Evolutionary conservation across 495 filamentous ascomycete genomes (phyloP).

Genomic region (Thozetella sp.): DNA sequence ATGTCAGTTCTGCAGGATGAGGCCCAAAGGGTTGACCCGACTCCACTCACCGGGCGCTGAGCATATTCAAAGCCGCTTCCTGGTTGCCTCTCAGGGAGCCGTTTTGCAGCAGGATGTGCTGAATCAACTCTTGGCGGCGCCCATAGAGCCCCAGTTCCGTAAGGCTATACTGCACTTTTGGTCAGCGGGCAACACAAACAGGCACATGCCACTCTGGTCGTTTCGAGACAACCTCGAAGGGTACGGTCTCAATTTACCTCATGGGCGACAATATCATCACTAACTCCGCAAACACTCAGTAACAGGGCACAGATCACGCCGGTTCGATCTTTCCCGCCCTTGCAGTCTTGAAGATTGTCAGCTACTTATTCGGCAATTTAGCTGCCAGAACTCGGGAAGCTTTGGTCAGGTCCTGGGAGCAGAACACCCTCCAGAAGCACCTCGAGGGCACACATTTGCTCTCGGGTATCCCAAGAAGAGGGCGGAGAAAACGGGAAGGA

Average conservation of each 20-base stretch:
- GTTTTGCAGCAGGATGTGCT: constrained; percentile 36
- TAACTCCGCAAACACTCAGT: constrained; percentile 56
- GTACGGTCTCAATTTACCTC: too few species aligned
- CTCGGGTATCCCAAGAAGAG: constrained; percentile 28
- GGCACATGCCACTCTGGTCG: too few species aligned
- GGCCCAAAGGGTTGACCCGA: constrained; percentile 1
- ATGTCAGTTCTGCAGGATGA: background rate
- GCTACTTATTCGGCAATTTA: too few species aligned
- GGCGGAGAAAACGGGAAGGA: constrained; percentile 31
- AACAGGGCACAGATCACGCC: constrained; percentile 64
- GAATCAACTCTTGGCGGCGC: constrained; percentile 42
- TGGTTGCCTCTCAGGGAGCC: constrained; percentile 42
- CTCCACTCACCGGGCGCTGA: constrained; percentile 45
- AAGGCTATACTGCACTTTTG: constrained; percentile 63
- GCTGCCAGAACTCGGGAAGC: too few species aligned
- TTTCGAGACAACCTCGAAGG: too few species aligned
- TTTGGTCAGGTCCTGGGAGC: too few species aligned
- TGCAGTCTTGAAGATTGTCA: too few species aligned
- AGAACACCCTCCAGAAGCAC: too few species aligned
- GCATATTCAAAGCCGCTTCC: constrained; percentile 49
- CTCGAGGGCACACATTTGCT: too few species aligned
- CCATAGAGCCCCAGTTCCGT: constrained; percentile 54
- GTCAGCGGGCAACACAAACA: too few species aligned
- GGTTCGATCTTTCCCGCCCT: constrained; percentile 66
- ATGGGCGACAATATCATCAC: constrained; percentile 55